Evolutionary conservation across 768 basidiomycete species (phyloP).

Genomic region (Amanita pallidorosea): DNA sequence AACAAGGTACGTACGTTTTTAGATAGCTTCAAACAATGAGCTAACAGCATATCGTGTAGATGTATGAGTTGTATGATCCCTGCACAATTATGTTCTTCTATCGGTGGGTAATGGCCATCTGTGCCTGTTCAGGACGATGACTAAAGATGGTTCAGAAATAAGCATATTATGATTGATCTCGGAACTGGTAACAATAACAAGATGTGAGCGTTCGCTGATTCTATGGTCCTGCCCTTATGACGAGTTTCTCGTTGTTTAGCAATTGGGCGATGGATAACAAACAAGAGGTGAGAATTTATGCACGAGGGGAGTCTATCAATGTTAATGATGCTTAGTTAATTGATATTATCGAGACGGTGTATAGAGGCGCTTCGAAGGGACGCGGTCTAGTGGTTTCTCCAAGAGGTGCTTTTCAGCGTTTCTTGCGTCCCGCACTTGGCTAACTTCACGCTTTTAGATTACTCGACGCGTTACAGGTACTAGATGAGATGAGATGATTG

Average conservation of each 20-base stretch:
- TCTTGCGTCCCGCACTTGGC: not conserved
- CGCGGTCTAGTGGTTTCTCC: slow-evolving; percentile 96
- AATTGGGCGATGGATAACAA: slow-evolving; percentile 99
- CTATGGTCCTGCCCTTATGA: not conserved
- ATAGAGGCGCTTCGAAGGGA: slow-evolving; percentile 94
- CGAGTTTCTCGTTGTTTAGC: slow-evolving; percentile 27
- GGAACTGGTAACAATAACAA: slow-evolving; percentile 99
- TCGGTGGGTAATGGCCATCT: slow-evolving; percentile 43
- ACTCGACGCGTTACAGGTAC: slow-evolving; percentile 35
- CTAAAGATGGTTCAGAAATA: slow-evolving; percentile 48
- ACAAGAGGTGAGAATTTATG: slow-evolving; percentile 61
- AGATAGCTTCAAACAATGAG: not conserved
- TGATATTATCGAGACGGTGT: slow-evolving; percentile 97
- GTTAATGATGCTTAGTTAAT: slow-evolving; percentile 51
- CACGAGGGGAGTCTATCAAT: not conserved
- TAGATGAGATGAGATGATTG: slow-evolving; percentile 8
- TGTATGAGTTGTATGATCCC: slow-evolving; percentile 97
- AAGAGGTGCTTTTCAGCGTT: slow-evolving; percentile 48
- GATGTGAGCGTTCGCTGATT: slow-evolving; percentile 49
- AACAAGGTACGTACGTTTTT: slow-evolving; percentile 61
- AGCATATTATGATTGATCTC: slow-evolving; percentile 99
- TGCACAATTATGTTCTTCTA: slow-evolving; percentile 99
- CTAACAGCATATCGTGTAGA: slow-evolving; percentile 33
- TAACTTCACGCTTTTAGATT: slow-evolving; percentile 18
- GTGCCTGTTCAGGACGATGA: not conserved